phyloP scores from a whole-genome alignment of 345 rosid genomes.

The Sisymbrium altissimum region DNA sequence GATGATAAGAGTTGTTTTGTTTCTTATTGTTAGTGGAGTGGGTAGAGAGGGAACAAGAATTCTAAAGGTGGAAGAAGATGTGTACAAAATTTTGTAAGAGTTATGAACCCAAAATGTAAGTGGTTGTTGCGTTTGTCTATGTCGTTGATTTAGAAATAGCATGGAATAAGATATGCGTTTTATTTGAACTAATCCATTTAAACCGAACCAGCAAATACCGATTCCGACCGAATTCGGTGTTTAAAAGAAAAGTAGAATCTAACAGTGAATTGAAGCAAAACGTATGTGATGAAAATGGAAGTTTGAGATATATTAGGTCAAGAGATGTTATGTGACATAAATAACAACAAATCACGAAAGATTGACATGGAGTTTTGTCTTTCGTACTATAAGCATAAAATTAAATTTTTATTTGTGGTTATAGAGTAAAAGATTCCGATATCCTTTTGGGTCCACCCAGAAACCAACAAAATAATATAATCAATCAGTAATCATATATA shows the following conservation, averaged over 20 bases:
- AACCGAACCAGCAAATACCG: slow-evolving; percentile 1
- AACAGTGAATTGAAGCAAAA: neutral
- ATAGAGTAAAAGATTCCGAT: neutral
- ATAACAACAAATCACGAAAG: neutral
- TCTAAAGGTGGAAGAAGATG: slow-evolving; percentile 8
- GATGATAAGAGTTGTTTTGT: neutral
- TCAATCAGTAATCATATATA: neutral
- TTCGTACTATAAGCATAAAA: neutral
- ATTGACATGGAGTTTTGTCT: neutral
- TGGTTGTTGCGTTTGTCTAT: neutral
- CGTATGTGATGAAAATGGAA: neutral
- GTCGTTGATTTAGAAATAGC: neutral
- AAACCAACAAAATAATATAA: neutral
- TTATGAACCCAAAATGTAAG: slow-evolving; percentile 18
- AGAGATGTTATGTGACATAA: neutral
- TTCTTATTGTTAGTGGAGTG: slow-evolving; percentile 1
- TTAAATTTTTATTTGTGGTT: neutral
- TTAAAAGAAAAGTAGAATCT: neutral
- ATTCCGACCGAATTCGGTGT: neutral
- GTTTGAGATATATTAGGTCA: too few species aligned
- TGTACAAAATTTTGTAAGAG: slow-evolving; percentile 10
- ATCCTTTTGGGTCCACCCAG: slow-evolving; percentile 15
- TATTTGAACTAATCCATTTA: neutral
- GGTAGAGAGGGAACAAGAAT: neutral
- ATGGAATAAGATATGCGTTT: neutral